Evolutionary conservation across 2,329 filamentous ascomycete genomes (phyloP), one percentile per base, ranked within the genome.

Genomic region (Cladosporium sp.): DNA sequence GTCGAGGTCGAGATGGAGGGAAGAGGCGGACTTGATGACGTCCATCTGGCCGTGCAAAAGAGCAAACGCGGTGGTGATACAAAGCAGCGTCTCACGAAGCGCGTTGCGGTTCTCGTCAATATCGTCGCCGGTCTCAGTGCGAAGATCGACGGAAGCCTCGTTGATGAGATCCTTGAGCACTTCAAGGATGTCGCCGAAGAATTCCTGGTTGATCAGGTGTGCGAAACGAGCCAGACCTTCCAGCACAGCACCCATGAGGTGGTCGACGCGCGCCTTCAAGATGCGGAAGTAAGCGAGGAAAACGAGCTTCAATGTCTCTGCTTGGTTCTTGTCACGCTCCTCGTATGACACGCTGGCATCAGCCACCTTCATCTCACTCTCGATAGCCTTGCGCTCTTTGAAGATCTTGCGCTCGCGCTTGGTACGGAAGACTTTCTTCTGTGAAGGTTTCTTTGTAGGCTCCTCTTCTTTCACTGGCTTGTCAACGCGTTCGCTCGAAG

Each of bases 181-280:
- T 75, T 97, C 94, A 11, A 99, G 84, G 30, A 99, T 82, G 71
- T 99, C 94, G 28, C 93, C 94, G 68, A 99, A 99, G 79, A 99
- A 97, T 72, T 99, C 91, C 71, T 99, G 92, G 77, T 99, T 99
- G 81, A 99, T 99, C 60, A 99, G 82, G 72, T 97, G 94, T 3
- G 92, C 88, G 71, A 96, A 99, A 71, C 92, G 92, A 52, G 93
- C 92, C 20, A 99, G 79, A 28, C 94, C 94, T 77, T 97, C 94
- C 5, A 99, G 83, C 0, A 97, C 92, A 14, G 93, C 92, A n/a
- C 94, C 94, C 90, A 97, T 97, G 17, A 99, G 84, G 65, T 88
- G 85, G 14, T 90, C 87, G 22, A 85, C 82, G 25, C 92, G 86
- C 56, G 86, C 81, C 77, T 97, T 97, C 43, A 99, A 79, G 57